phyloP scores from a whole-genome alignment of 805 yeast species.

The Saccharomycopsis babjevae region DNA sequence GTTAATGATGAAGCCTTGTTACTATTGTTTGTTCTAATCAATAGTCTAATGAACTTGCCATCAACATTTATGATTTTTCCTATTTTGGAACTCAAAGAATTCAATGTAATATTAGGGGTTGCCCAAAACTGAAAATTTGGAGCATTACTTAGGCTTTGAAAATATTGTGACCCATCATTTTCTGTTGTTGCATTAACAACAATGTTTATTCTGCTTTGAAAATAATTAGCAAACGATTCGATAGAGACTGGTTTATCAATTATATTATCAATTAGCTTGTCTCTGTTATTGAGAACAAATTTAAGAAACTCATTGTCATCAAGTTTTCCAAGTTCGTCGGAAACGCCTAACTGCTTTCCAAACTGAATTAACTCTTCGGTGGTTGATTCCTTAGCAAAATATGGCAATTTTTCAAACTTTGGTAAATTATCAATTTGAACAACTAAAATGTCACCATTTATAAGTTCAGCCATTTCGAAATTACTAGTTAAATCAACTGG shows the following conservation, averaged over 20 bases:
- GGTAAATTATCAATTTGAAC: conserved; percentile 28
- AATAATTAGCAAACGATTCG: conserved; percentile 40
- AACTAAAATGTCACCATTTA: conserved; percentile 51
- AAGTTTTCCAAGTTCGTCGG: neutral
- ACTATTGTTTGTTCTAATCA: conserved; percentile 31
- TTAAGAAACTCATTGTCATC: neutral
- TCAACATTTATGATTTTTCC: conserved; percentile 44
- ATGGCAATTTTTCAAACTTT: conserved; percentile 10
- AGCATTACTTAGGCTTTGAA: conserved; percentile 20
- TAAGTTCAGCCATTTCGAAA: conserved; percentile 47
- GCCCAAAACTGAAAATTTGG: conserved; percentile 49
- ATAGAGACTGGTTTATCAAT: neutral
- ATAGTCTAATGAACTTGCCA: conserved; percentile 55
- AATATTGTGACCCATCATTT: conserved; percentile 16
- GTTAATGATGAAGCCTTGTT: neutral
- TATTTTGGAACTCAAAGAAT: conserved; percentile 50
- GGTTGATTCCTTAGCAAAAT: neutral
- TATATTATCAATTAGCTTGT: conserved; percentile 14
- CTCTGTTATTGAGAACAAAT: conserved; percentile 11
- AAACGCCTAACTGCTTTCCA: neutral
- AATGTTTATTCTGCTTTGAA: conserved; percentile 53
- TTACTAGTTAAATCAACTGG: conserved; percentile 30
- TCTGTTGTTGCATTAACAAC: conserved; percentile 35
- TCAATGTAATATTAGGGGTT: conserved; percentile 47
- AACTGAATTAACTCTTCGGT: conserved; percentile 2